Base-by-base conservation (phyloP, 257 asterid species). In the Capsicum pubescens region DNA sequence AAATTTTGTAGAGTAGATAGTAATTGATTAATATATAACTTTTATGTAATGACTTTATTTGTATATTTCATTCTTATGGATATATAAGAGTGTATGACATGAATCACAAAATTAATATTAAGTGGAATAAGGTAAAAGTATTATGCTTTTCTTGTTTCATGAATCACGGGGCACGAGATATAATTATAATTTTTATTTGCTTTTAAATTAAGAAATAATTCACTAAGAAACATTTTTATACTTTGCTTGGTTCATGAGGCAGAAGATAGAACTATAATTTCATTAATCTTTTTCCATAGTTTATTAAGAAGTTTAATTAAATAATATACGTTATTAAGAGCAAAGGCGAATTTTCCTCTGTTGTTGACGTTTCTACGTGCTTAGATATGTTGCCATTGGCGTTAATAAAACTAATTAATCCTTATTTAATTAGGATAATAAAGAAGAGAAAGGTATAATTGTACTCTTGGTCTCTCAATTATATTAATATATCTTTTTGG, bases 211-310 rank as follows among this genome's bases (percentile, higher is more conserved):
- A 39, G 21, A 15, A 74, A 19, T 21, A 74, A 50, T 50, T 74
- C 13, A 48, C 7, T 50, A 50, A 63, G 42, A 16, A 26, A 3
- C 44, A 26, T 64, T 64, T 61, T 64, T 50, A 74, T 74, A 50
- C 81, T 50, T 74, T 12, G 61, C 81, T 74, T 74, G 61, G 81
- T 74, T 8, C 19, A 74, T 1, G 42, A 12, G 19, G 5, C 81
- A 50, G n/a, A 52, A 74, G 21, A 36, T 7, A 8, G 4, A 7
- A 68, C 17, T 67, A 35, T 7, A 68, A 19, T 48, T 72, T 72
- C 59, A 48, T 50, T 74, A 69, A 19, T 48, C 13, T 21, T 3
- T 50, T 21, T 21, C 21, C 81, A 50, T 19, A 13, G n/a, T 46
- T 72, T 1, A 72, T 72, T 52, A 72, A 72, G 3, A 36, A 19